Evolutionary conservation across 371 early-diverging fungal species (phyloP).

Genomic region (Batrachochytrium dendrobatidis): DNA sequence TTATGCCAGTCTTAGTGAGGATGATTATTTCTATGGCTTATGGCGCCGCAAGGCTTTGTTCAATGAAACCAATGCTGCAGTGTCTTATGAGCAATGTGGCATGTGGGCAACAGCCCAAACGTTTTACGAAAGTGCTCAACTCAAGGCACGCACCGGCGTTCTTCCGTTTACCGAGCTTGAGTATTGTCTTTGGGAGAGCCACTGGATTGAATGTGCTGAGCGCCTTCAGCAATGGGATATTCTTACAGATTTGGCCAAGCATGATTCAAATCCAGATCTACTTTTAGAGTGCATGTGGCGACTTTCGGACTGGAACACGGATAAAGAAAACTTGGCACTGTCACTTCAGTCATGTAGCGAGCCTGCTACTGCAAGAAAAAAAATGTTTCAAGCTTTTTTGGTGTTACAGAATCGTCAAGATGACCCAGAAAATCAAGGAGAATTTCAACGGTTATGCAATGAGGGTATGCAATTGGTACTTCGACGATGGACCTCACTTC

Average conservation of each 20-base stretch:
- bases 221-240: slow-evolving; percentile 99
- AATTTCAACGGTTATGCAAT: slow-evolving; percentile 76
- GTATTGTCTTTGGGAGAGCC: slow-evolving; percentile 95
- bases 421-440: slow-evolving; percentile 49
- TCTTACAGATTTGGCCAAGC: slow-evolving; percentile 83
- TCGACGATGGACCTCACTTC: slow-evolving; percentile 80
- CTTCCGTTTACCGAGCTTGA: slow-evolving; percentile 95
- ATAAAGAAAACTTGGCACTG: slow-evolving; percentile 63
- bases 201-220: slow-evolving; percentile 89
- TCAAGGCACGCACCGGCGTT: slow-evolving; percentile 79
- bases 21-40: slow-evolving; percentile 87
- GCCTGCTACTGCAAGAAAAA: slow-evolving; percentile 58
- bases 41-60: slow-evolving; percentile 90
- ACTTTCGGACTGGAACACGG: slow-evolving; percentile 79
- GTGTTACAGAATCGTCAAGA: slow-evolving; percentile 62
- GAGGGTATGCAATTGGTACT: slow-evolving; percentile 83
- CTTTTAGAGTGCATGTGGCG: slow-evolving; percentile 88
- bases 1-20: slow-evolving; percentile 67
- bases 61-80: slow-evolving; percentile 92
- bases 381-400: slow-evolving; percentile 80
- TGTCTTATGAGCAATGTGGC: slow-evolving; percentile 90
- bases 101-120: slow-evolving; percentile 91
- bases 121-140: slow-evolving; percentile 90
- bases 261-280: slow-evolving; percentile 77
- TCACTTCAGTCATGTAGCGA: slow-evolving; percentile 54